Conservation (phyloP, 1,139 yeast species). For the Yamadazyma buinensis region DNA sequence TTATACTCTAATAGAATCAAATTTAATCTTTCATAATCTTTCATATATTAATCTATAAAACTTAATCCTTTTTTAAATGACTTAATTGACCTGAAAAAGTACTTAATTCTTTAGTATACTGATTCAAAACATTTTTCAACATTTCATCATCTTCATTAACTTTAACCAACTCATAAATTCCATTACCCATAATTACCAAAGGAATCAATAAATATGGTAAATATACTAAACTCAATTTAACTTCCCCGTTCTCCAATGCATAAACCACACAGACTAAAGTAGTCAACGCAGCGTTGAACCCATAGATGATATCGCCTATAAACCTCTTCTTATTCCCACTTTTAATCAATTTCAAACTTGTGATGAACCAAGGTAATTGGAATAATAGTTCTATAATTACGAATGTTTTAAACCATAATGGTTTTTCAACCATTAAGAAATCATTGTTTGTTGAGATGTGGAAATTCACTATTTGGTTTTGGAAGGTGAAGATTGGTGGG, state of each 20-base stretch:
- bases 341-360: conserved; percentile 17
- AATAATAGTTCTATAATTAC: conserved; percentile 67
- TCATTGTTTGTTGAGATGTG: conserved; percentile 69
- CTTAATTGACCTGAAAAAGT: background rate
- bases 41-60: too few species aligned
- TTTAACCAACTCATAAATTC: background rate
- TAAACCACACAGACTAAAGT: conserved; percentile 61
- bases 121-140: too few species aligned
- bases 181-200: conserved; percentile 49
- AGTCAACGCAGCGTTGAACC: conserved; percentile 72
- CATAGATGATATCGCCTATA: conserved; percentile 59
- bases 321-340: conserved; percentile 26
- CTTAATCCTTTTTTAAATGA: too few species aligned
- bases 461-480: conserved; percentile 46
- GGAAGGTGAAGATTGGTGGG: conserved; percentile 53
- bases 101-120: too few species aligned
- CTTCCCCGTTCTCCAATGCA: conserved; percentile 29
- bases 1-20: too few species aligned
- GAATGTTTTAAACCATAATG: conserved; percentile 70
- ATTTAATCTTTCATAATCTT: too few species aligned
- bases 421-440: conserved; percentile 50
- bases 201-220: conserved; percentile 71
- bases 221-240: conserved; percentile 50
- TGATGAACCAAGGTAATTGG: conserved; percentile 75
- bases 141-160: too few species aligned